Evolutionary conservation across 2,329 filamentous ascomycete genomes (phyloP).

Genomic region (Trichoderma koningiopsis): DNA sequence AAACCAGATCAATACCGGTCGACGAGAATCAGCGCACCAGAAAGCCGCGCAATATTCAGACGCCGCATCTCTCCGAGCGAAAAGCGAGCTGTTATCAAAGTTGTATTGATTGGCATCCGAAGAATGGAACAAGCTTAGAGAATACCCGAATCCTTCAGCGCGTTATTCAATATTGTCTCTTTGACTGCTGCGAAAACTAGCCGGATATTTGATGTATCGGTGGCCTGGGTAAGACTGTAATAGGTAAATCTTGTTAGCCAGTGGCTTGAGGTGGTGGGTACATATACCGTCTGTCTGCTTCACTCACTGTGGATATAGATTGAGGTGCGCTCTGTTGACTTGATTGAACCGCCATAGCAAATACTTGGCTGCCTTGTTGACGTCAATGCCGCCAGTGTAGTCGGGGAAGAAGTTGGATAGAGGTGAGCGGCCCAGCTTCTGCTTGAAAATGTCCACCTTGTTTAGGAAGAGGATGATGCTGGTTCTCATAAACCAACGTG

Average conservation of each 20-base stretch:
- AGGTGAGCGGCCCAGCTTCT: constrained; percentile 87
- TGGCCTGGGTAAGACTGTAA: constrained; percentile 81
- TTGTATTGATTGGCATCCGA: background rate
- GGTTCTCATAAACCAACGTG: constrained; percentile 97
- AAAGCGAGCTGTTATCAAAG: constrained; percentile 25
- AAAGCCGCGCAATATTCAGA: constrained; percentile 29
- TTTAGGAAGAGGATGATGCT: constrained; percentile 99
- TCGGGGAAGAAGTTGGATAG: constrained; percentile 96
- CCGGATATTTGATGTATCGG: constrained; percentile 96
- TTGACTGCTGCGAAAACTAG: constrained; percentile 98
- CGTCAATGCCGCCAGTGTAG: constrained; percentile 95
- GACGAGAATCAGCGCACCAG: constrained; percentile 5
- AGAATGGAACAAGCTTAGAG: constrained; percentile 56
- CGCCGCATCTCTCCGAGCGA: constrained; percentile 31
- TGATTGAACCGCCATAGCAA: constrained; percentile 98
- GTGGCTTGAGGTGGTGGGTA: too few relatives aligned
- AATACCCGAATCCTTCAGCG: constrained; percentile 96
- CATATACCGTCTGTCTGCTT: background rate
- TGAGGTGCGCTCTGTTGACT: constrained; percentile 93
- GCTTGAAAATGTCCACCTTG: constrained; percentile 97
- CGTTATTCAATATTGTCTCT: constrained; percentile 97
- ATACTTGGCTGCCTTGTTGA: constrained; percentile 97
- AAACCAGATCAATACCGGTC: constrained; percentile 2
- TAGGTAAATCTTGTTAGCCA: background rate
- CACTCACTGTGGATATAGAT: constrained; percentile 93